phyloP scores from a whole-genome alignment of 805 yeast species.

The Danielozyma ontarioensis region DNA sequence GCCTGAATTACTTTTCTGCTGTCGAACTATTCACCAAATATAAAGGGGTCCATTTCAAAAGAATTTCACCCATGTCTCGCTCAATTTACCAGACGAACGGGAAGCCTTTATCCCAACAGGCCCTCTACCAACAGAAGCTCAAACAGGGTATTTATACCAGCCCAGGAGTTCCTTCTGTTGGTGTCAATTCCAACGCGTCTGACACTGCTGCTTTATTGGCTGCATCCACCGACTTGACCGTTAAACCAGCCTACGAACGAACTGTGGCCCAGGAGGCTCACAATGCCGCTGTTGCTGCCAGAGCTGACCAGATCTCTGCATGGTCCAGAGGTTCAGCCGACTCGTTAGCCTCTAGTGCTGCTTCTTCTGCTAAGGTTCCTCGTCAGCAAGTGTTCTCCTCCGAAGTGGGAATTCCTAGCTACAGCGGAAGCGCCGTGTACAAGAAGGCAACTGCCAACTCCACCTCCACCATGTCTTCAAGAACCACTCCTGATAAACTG shows the following conservation, averaged over 20 bases:
- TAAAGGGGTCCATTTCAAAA: too few species aligned
- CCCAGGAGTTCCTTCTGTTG: conserved; percentile 43
- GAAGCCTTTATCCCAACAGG: conserved; percentile 68
- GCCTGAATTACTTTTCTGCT: too few species aligned
- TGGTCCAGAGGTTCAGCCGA: conserved; percentile 45
- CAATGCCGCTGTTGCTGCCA: conserved; percentile 52
- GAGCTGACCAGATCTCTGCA: conserved; percentile 37
- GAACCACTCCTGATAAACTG: conserved; percentile 39
- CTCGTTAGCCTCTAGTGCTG: conserved; percentile 47
- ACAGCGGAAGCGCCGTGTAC: conserved; percentile 25
- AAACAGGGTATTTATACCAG: conserved; percentile 63
- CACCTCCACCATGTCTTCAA: conserved; percentile 37
- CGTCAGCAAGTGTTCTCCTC: conserved; percentile 12
- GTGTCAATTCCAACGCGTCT: conserved; percentile 65
- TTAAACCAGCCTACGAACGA: conserved; percentile 59
- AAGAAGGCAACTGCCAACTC: conserved; percentile 35
- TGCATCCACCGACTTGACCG: conserved; percentile 56
- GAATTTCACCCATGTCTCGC: conserved; percentile 25
- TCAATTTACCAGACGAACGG: conserved; percentile 64
- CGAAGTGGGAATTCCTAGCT: conserved; percentile 25
- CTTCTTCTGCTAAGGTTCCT: conserved; percentile 29
- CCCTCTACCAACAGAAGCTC: conserved; percentile 67
- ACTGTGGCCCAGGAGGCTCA: conserved; percentile 58
- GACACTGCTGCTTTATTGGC: conserved; percentile 78
- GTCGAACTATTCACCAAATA: too few species aligned